Evolutionary conservation across 441 rosid species (phyloP).

Genomic region (Sinapis alba): DNA sequence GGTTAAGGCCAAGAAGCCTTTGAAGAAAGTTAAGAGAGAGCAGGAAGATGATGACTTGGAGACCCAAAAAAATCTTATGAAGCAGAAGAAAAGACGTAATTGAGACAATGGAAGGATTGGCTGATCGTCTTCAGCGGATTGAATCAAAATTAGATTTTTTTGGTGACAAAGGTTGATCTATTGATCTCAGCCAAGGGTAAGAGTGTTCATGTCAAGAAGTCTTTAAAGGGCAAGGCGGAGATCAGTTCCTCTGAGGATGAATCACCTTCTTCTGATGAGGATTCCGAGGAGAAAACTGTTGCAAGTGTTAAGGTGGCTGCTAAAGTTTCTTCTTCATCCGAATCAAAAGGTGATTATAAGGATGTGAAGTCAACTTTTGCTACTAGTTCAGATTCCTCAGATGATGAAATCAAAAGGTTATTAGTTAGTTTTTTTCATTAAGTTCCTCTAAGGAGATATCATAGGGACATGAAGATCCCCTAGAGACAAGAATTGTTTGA

Average conservation of each 20-base stretch:
- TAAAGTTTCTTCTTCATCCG: neutral
- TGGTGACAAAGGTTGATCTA: constrained; percentile 41
- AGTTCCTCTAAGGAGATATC: neutral
- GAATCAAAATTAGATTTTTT: constrained; percentile 4
- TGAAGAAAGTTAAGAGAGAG: constrained; percentile 75
- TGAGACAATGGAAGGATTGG: neutral
- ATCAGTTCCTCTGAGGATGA: constrained; percentile 24
- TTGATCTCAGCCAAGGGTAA: neutral
- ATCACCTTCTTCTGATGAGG: constrained; percentile 14
- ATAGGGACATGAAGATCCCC: neutral
- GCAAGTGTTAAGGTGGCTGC: neutral
- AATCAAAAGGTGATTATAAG: neutral
- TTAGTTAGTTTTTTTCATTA: neutral
- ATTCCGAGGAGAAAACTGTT: constrained; percentile 14
- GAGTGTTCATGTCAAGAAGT: constrained; percentile 34
- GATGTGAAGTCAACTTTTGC: too few relatives aligned
- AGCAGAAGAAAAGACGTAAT: constrained; percentile 60
- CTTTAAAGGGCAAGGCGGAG: constrained; percentile 29
- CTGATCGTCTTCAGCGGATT: neutral
- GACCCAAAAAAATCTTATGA: constrained; percentile 56
- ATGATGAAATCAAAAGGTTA: too few relatives aligned
- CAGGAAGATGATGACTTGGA: constrained; percentile 53
- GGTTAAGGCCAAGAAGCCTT: constrained; percentile 39
- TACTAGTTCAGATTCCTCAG: constrained; percentile 31
- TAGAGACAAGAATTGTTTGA: neutral